phyloP scores from a whole-genome alignment of 2,329 filamentous ascomycete species.

The Monilinia polystroma region DNA sequence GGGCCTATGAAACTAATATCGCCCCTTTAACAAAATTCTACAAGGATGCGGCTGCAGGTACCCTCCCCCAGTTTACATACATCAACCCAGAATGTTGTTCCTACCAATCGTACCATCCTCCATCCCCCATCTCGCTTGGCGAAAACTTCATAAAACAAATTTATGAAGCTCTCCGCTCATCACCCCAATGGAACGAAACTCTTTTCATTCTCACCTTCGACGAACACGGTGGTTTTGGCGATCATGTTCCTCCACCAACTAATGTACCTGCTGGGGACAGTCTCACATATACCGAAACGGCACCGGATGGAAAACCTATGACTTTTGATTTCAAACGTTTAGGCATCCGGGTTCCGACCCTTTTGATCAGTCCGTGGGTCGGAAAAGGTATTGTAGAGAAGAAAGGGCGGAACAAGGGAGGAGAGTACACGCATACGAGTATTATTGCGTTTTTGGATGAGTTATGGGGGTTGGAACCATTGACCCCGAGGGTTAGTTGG shows the following conservation, averaged over 20 bases:
- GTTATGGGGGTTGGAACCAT: slow-evolving; percentile 42
- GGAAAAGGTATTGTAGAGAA: slow-evolving; percentile 45
- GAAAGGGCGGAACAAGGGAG: slow-evolving; percentile 41
- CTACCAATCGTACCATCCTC: slow-evolving; percentile 49
- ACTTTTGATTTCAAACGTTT: slow-evolving; percentile 46
- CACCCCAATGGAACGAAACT: slow-evolving; percentile 49
- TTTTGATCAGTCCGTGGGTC: slow-evolving; percentile 48
- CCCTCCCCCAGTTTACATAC: slow-evolving; percentile 47
- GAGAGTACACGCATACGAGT: slow-evolving; percentile 47
- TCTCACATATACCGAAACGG: slow-evolving; percentile 42
- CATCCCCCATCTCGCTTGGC: slow-evolving; percentile 46
- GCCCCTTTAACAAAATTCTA: slow-evolving; percentile 46
- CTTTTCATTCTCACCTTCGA: slow-evolving; percentile 50
- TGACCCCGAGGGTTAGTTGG: slow-evolving; percentile 33
- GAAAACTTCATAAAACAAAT: slow-evolving; percentile 48
- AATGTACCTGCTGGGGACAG: slow-evolving; percentile 43
- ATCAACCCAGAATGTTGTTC: slow-evolving; percentile 53
- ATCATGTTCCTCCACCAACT: slow-evolving; percentile 47
- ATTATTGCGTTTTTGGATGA: slow-evolving; percentile 46
- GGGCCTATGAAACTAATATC: slow-evolving; percentile 41
- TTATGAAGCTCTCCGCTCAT: slow-evolving; percentile 46
- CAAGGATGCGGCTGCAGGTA: slow-evolving; percentile 46
- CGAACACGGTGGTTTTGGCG: slow-evolving; percentile 49
- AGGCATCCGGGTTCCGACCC: slow-evolving; percentile 46
- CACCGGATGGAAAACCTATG: slow-evolving; percentile 41